phyloP scores from a whole-genome alignment of 179 eudicot genomes.

The Carnegiea gigantea region DNA sequence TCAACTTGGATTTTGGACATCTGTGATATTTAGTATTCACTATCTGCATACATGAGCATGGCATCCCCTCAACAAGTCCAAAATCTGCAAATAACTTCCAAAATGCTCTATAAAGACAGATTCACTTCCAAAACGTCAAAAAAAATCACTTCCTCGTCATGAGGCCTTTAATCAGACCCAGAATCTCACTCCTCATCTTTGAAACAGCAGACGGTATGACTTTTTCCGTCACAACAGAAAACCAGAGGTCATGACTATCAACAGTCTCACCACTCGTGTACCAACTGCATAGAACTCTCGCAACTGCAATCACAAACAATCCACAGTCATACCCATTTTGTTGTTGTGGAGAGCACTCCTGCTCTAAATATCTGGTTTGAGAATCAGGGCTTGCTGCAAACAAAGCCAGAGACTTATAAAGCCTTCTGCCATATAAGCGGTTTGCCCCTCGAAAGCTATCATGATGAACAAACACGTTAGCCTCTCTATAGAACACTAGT shows the following conservation, averaged over 20 bases:
- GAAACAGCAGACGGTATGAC: slow-evolving; percentile 47
- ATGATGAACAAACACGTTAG: slow-evolving; percentile 72
- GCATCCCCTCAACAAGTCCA: background rate
- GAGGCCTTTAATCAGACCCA: slow-evolving; percentile 45
- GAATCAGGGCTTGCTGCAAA: slow-evolving; percentile 33
- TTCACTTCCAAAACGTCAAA: background rate
- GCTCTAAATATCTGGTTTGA: slow-evolving; percentile 40
- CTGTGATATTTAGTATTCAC: background rate
- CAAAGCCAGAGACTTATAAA: slow-evolving; percentile 43
- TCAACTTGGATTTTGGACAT: no score
- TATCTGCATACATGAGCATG: background rate
- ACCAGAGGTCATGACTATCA: slow-evolving; percentile 56
- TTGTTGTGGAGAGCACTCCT: slow-evolving; percentile 57
- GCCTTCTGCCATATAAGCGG: slow-evolving; percentile 39
- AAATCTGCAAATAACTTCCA: background rate
- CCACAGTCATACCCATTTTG: slow-evolving; percentile 87
- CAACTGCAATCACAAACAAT: slow-evolving; percentile 63
- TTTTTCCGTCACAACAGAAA: slow-evolving; percentile 40
- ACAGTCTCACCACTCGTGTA: slow-evolving; percentile 29
- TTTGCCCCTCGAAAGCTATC: slow-evolving; percentile 62
- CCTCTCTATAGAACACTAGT: slow-evolving; percentile 52
- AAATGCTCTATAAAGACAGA: background rate
- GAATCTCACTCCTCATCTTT: slow-evolving; percentile 52
- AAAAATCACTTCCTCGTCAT: slow-evolving; percentile 29
- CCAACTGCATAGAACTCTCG: slow-evolving; percentile 65